A percentile compares a stretch with the other conserved stretches of the same genome.
Evolutionary conservation across 176 grass and related monocot genomes (phyloP).

Genomic region (Stipa capillata): DNA sequence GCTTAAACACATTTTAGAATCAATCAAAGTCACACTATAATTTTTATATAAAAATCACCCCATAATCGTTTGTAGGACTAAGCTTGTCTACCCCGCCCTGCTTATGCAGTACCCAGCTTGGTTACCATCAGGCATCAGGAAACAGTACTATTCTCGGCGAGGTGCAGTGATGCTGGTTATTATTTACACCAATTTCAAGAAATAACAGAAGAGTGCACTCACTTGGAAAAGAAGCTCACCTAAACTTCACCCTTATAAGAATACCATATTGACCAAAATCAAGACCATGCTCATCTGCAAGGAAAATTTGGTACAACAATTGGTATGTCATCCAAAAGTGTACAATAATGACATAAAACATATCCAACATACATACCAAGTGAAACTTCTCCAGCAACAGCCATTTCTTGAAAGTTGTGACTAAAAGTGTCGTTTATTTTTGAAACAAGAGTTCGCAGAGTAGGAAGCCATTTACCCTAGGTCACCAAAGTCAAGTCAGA

Average conservation of each 20-base stretch:
- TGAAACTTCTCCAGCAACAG: slow-evolving; percentile 96
- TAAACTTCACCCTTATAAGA: slow-evolving; percentile 95
- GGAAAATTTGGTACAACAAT: slow-evolving; percentile 6
- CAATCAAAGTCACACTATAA: background rate
- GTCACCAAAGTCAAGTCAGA: slow-evolving; percentile 1
- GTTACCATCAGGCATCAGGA: background rate
- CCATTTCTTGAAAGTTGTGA: slow-evolving; percentile 98
- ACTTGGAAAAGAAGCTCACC: slow-evolving; percentile 48
- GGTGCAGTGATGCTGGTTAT: background rate
- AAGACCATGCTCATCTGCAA: slow-evolving; percentile 75
- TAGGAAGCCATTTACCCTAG: slow-evolving; percentile 89
- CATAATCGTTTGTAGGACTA: background rate
- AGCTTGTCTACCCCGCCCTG: background rate
- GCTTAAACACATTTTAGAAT: background rate
- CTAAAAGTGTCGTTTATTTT: slow-evolving; percentile 92
- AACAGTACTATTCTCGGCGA: background rate
- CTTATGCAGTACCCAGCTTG: background rate
- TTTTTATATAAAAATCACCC: background rate
- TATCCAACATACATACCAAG: slow-evolving; percentile 42
- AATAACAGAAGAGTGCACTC: background rate
- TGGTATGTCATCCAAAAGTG: background rate
- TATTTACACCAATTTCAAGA: slow-evolving; percentile 9
- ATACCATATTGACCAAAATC: slow-evolving; percentile 88
- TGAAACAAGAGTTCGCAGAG: slow-evolving; percentile 61
- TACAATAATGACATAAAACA: background rate